Percentiles rank a stretch among this genome's conserved stretches.
Conservation (phyloP, 805 yeast species). For the Yarrowia sp. region DNA sequence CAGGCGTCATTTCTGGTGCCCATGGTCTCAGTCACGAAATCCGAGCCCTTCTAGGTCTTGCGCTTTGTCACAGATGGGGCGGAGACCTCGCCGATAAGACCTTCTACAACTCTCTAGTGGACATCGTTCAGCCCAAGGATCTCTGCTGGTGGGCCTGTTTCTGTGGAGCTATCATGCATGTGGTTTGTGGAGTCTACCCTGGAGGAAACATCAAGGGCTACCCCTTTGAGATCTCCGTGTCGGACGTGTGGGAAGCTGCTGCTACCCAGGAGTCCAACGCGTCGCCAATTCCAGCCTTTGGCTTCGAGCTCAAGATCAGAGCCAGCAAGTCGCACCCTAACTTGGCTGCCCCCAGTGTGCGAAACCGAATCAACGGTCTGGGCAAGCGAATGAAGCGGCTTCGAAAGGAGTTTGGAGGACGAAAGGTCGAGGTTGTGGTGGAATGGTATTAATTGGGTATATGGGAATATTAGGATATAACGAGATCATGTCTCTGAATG, state of each 20-base stretch:
- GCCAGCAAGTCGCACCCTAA: conserved; percentile 43
- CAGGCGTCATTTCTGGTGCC: conserved; percentile 77
- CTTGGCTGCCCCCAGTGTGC: conserved; percentile 49
- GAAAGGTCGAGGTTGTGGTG: conserved; percentile 42
- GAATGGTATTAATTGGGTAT: conserved; percentile 39
- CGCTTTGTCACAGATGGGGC: conserved; percentile 83
- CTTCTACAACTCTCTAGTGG: conserved; percentile 51
- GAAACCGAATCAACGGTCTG: conserved; percentile 60
- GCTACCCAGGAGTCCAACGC: conserved; percentile 8
- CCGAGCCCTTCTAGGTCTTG: conserved; percentile 73
- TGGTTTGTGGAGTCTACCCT: conserved; percentile 80
- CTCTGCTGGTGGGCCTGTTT: conserved; percentile 75
- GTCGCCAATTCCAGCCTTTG: conserved; percentile 37
- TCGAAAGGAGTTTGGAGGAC: conserved; percentile 49
- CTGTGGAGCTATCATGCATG: conserved; percentile 75
- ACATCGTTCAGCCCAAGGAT: conserved; percentile 51
- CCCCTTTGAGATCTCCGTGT: conserved; percentile 42
- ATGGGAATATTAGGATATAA: conserved; percentile 23
- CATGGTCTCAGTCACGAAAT: conserved; percentile 78
- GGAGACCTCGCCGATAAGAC: conserved; percentile 66
- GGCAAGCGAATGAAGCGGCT: conserved; percentile 68
- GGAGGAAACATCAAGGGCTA: conserved; percentile 75
- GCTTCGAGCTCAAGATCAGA: conserved; percentile 44
- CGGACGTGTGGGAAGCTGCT: conserved; percentile 39
- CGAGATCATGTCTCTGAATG: conserved; percentile 11